Evolutionary conservation across 306 rosid species (phyloP).

Genomic region (Trifolium subterraneum): DNA sequence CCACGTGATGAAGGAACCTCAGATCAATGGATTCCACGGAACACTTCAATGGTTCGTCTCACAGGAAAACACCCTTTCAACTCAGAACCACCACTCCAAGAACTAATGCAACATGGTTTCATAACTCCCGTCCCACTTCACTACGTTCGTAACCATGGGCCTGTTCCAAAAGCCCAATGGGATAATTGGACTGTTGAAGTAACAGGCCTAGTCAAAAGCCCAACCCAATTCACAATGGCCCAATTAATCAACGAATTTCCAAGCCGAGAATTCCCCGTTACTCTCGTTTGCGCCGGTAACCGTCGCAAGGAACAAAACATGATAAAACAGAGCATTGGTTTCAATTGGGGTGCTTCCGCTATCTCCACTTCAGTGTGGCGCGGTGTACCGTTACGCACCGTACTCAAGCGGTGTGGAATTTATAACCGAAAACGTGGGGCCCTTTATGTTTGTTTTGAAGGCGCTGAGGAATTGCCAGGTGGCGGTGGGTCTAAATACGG

Average conservation of each 20-base stretch:
- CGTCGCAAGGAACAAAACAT: constrained; percentile 83
- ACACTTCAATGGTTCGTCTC: constrained; percentile 68
- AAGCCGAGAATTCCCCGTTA: constrained; percentile 58
- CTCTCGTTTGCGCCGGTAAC: constrained; percentile 79
- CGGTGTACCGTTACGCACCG: constrained; percentile 56
- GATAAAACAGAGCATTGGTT: constrained; percentile 75
- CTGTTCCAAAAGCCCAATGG: background rate
- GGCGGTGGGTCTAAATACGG: background rate
- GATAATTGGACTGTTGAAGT: constrained; percentile 46
- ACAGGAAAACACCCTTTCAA: constrained; percentile 65
- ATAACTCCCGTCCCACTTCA: constrained; percentile 80
- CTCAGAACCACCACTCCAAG: constrained; percentile 63
- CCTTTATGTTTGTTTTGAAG: background rate
- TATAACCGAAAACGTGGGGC: background rate
- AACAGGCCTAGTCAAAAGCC: constrained; percentile 67
- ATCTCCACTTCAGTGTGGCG: constrained; percentile 79
- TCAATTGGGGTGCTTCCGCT: constrained; percentile 83
- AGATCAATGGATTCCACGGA: constrained; percentile 72
- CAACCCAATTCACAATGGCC: constrained; percentile 62
- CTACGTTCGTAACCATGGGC: constrained; percentile 72
- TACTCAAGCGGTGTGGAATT: constrained; percentile 49
- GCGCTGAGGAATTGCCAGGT: background rate
- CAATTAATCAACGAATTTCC: constrained; percentile 61
- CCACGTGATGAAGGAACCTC: constrained; percentile 70
- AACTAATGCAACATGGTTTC: constrained; percentile 76